phyloP scores from a whole-genome alignment of 1,284 basidiomycete genomes.

The Marasmius oreades region DNA sequence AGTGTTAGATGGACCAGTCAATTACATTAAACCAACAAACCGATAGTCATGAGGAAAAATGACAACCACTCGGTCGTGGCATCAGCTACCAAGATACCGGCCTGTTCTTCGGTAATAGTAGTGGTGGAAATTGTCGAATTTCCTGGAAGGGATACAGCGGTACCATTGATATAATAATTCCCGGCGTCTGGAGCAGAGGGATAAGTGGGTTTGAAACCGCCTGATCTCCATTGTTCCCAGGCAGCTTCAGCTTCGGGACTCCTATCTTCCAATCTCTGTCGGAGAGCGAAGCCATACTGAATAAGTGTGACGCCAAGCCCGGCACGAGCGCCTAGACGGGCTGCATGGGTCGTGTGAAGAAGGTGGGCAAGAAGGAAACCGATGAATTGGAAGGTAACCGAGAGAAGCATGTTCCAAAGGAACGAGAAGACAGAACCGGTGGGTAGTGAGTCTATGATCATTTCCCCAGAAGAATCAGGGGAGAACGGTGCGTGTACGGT shows the following conservation, averaged over 20 bases:
- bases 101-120: conserved; percentile 35
- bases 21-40: conserved; percentile 34
- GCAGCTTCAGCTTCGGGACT: conserved; percentile 20
- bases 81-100: conserved; percentile 40
- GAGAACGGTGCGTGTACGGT: conserved; percentile 83
- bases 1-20: background rate
- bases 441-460: conserved; percentile 73
- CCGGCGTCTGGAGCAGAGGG: conserved; percentile 47
- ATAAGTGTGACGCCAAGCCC: conserved; percentile 95
- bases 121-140: conserved; percentile 26
- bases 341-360: conserved; percentile 92
- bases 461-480: conserved; percentile 54
- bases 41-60: conserved; percentile 91
- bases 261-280: conserved; percentile 36
- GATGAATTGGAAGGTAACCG: conserved; percentile 96
- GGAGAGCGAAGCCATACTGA: conserved; percentile 89
- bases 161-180: conserved; percentile 35
- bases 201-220: conserved; percentile 32
- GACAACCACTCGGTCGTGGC: conserved; percentile 84
- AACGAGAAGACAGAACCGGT: conserved; percentile 85
- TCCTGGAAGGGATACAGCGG: conserved; percentile 19
- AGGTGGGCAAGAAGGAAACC: conserved; percentile 95
- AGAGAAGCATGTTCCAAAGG: conserved; percentile 91
- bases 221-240: conserved; percentile 27
- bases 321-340: conserved; percentile 90